Evolutionary conservation across 1,284 basidiomycete genomes (phyloP).

Genomic region (Erythrobasidium hasegawianum): DNA sequence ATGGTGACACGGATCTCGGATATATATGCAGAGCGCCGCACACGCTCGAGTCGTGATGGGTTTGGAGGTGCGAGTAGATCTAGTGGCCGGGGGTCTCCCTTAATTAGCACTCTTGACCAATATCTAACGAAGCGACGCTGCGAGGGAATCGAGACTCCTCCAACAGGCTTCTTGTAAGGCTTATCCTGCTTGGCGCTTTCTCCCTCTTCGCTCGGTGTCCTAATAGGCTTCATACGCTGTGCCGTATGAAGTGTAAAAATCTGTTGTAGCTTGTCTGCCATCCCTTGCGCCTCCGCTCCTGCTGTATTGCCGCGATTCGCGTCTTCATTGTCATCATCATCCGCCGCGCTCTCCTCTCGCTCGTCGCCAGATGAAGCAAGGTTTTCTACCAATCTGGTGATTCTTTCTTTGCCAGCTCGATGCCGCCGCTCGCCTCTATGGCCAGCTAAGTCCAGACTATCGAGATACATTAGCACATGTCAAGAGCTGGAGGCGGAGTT

Average conservation of each 20-base stretch:
- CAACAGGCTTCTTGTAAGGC: conserved; percentile 16
- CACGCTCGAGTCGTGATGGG: conserved; percentile 10
- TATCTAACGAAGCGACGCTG: conserved; percentile 41
- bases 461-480: no score
- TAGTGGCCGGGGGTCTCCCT: conserved; percentile 36
- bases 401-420: conserved; percentile 5
- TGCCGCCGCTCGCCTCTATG: conserved; percentile 3
- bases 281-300: conserved; percentile 10
- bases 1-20: conserved; percentile 16
- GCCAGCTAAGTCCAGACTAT: conserved; percentile 26
- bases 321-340: not conserved
- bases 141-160: conserved; percentile 40
- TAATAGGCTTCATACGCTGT: conserved; percentile 38
- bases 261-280: conserved; percentile 35
- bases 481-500: no score
- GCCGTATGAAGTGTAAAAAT: conserved; percentile 41
- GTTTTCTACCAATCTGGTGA: conserved; percentile 20
- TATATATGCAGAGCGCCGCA: conserved; percentile 18
- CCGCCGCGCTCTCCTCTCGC: not conserved
- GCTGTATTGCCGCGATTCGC: conserved; percentile 5
- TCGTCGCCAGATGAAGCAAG: conserved; percentile 28
- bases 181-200: no score
- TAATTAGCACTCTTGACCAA: conserved; percentile 34
- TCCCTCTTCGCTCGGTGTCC: not conserved
- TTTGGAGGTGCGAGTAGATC: conserved; percentile 32